Conservation (phyloP, 768 basidiomycete species). For the Agaricus blazei region DNA sequence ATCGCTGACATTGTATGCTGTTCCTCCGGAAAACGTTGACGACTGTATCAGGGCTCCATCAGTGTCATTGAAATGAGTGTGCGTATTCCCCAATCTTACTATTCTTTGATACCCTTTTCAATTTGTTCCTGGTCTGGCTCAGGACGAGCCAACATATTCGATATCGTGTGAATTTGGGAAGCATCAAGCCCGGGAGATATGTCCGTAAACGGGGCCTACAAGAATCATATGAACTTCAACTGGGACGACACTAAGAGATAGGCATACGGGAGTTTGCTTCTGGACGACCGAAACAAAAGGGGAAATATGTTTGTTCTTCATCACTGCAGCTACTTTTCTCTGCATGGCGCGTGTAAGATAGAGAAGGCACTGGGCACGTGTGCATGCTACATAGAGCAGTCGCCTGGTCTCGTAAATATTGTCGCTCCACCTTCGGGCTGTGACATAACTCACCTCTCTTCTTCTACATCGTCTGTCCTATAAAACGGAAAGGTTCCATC, state of each 20-base stretch:
- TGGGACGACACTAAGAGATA: not conserved
- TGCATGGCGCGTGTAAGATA: slow-evolving; percentile 48
- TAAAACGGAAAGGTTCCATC: slow-evolving; percentile 72
- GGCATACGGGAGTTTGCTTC: slow-evolving; percentile 34
- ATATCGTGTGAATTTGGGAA: slow-evolving; percentile 42
- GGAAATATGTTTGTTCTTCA: slow-evolving; percentile 46
- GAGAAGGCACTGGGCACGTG: slow-evolving; percentile 71
- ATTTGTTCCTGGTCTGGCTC: slow-evolving; percentile 41
- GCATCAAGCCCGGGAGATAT: slow-evolving; percentile 36
- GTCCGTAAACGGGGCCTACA: slow-evolving; percentile 39
- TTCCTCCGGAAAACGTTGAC: not conserved
- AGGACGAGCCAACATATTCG: slow-evolving; percentile 46
- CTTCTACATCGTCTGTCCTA: slow-evolving; percentile 69
- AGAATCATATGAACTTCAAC: not conserved
- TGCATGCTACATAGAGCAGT: slow-evolving; percentile 85
- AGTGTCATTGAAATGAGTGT: slow-evolving; percentile 4
- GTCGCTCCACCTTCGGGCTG: not conserved
- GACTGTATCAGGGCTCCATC: slow-evolving; percentile 4
- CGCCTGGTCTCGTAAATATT: slow-evolving; percentile 41
- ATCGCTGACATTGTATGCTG: not conserved
- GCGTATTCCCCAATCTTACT: slow-evolving; percentile 34
- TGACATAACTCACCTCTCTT: slow-evolving; percentile 58
- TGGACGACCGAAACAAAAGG: slow-evolving; percentile 48
- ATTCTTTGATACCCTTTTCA: slow-evolving; percentile 33
- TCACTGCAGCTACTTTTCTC: slow-evolving; percentile 52